These are phyloP conservation scores for Zygosaccharomyces siamensis DNA, from an alignment of 805 yeast genomes.

Conservation along the genomic window DNA sequence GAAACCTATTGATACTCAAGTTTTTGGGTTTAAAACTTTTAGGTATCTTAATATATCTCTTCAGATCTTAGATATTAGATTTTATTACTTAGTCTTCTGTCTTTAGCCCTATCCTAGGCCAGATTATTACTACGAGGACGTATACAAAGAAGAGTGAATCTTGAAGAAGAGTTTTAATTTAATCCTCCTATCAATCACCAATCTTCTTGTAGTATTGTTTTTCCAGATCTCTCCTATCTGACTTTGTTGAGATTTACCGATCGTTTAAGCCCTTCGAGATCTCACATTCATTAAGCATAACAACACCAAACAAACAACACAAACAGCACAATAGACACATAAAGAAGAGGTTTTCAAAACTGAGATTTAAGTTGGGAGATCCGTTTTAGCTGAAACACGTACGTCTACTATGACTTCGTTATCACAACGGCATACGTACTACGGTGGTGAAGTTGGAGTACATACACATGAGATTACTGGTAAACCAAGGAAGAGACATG, in stretches of 20 bases:
- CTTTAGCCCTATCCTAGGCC: background rate
- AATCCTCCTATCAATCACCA: background rate
- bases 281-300: background rate
- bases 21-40: background rate
- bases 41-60: background rate
- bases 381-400: background rate
- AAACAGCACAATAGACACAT: slow-evolving; percentile 1
- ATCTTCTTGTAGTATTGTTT: background rate
- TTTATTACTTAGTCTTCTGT: background rate
- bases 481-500: slow-evolving; percentile 47
- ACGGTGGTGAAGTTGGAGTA: slow-evolving; percentile 24
- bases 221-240: background rate
- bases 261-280: background rate
- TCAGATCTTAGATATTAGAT: background rate
- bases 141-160: background rate
- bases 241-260: slow-evolving; percentile 4
- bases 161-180: background rate
- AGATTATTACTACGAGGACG: background rate
- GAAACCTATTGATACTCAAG: background rate
- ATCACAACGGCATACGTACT: slow-evolving; percentile 32
- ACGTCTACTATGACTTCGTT: slow-evolving; percentile 19
- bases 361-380: background rate
- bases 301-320: background rate
- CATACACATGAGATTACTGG: slow-evolving; percentile 6
- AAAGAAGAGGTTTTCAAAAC: background rate